Conservation (phyloP, 2,329 filamentous ascomycete species). For the Fusarium staphyleae region DNA sequence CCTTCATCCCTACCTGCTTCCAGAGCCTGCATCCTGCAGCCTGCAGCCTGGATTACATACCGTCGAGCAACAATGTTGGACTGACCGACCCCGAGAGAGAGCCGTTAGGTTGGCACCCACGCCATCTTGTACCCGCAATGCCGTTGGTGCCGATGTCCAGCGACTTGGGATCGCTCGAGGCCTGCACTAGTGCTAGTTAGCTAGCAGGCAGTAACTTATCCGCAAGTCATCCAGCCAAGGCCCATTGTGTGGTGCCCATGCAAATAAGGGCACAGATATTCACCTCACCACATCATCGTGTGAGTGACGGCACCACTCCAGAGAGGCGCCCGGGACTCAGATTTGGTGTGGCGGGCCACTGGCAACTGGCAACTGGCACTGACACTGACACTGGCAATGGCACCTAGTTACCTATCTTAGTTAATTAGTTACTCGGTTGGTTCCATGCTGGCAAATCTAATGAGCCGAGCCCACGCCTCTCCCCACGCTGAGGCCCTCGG, state of each 20-base stretch:
- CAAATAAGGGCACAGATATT: conserved; percentile 41
- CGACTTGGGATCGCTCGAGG: conserved; percentile 37
- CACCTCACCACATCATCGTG: conserved; percentile 37
- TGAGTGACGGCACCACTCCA: conserved; percentile 37
- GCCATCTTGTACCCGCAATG: conserved; percentile 37
- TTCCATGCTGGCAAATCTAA: conserved; percentile 40
- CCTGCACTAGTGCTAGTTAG: conserved; percentile 40
- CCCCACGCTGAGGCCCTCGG: conserved; percentile 27
- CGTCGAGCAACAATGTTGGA: background rate
- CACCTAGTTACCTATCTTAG: conserved; percentile 26
- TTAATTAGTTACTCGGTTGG: conserved; percentile 35
- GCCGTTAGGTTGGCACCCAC: conserved; percentile 38
- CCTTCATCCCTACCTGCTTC: conserved; percentile 28
- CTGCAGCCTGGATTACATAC: conserved; percentile 32
- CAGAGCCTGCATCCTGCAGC: conserved; percentile 36
- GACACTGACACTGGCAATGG: too few species aligned
- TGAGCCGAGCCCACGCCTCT: conserved; percentile 28
- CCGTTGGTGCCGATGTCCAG: conserved; percentile 38
- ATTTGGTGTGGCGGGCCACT: conserved; percentile 28
- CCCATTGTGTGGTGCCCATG: conserved; percentile 32
- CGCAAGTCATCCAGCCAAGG: conserved; percentile 42
- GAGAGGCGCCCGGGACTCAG: conserved; percentile 34
- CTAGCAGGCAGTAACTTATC: too few species aligned
- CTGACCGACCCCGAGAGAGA: conserved; percentile 19
- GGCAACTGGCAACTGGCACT: too few species aligned